Evolutionary conservation across 345 rosid genomes (phyloP).

Genomic region (Adansonia digitata): DNA sequence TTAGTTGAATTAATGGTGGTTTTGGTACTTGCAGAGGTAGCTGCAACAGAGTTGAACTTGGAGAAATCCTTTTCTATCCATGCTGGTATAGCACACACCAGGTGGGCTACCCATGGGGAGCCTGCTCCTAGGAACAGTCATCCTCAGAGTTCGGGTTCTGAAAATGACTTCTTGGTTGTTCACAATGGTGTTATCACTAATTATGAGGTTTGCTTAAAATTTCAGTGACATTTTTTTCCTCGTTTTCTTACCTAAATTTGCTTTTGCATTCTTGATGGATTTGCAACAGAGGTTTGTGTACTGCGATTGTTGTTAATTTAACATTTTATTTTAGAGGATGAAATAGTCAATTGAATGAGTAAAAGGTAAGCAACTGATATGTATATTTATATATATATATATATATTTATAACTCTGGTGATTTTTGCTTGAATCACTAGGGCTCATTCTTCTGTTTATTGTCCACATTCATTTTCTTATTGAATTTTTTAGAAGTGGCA

Average conservation of each 20-base stretch:
- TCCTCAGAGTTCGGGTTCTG: conserved; percentile 81
- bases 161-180: conserved; percentile 83
- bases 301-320: background rate
- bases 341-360: background rate
- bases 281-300: background rate
- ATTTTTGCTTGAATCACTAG: background rate
- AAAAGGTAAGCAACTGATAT: background rate
- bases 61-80: conserved; percentile 61
- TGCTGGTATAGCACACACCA: conserved; percentile 96
- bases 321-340: background rate
- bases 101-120: conserved; percentile 99
- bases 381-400: background rate
- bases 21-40: conserved; percentile 47
- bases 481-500: background rate
- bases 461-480: background rate
- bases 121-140: conserved; percentile 92
- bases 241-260: background rate
- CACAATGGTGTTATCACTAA: conserved; percentile 93
- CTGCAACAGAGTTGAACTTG: conserved; percentile 55
- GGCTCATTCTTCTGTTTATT: background rate
- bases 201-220: conserved; percentile 50
- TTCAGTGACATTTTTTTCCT: background rate
- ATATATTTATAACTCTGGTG: no score
- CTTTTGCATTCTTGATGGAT: background rate
- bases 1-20: conserved; percentile 1